Evolutionary conservation across 148 eudicot genomes (phyloP), one percentile per base, ranked within the genome.

Genomic region (Cornus controversa): DNA sequence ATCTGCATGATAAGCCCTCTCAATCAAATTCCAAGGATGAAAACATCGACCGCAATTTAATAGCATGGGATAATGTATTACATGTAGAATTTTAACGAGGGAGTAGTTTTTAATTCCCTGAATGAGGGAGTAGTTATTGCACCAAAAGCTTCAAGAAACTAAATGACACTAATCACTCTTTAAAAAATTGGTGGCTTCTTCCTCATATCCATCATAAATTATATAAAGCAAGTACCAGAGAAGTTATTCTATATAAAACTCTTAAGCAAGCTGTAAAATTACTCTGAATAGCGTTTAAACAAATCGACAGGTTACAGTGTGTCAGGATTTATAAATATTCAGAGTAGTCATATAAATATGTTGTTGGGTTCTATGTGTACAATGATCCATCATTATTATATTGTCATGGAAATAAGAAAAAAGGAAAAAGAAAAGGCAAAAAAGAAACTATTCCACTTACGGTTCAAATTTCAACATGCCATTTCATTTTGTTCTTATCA

Each of bases 1-100:
- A 90, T 80, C 93, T 90, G 84, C 75, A 66, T 27, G 36, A 73
- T 27, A 77, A 72, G 18, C 18, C 15, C 45, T 26, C 37, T 24
- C 66, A 22, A 73, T 26, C 37, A 57, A 57, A 69, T 37, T 57
- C 58, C 37, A 24, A 27, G 27, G 72, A 50, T 63, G 47, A 37
- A 23, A 63, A 63, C 6, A 3, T n/a, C 22, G 8, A 65, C 16
- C 25, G 26, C 8, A 37, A 75, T 13, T 25, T 75, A 9, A 66
- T 4, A 25, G 62, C 16, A 65, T 6, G 40, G 70, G 20, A 42
- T 47, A 37, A 40, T n/a, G 45, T 18, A 36, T 24, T 4, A 62
- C 57, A 31, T 10, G 42, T 31, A 63, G 22, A 74, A 34, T 45
- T 15, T 53, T 31, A 54, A 74, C 37, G 15, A 8, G 25, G 47